Percentiles rank a stretch among this genome's conserved stretches.
Conservation (phyloP, 129 eudicot species). For the carrot (Daucus carota) region DNA sequence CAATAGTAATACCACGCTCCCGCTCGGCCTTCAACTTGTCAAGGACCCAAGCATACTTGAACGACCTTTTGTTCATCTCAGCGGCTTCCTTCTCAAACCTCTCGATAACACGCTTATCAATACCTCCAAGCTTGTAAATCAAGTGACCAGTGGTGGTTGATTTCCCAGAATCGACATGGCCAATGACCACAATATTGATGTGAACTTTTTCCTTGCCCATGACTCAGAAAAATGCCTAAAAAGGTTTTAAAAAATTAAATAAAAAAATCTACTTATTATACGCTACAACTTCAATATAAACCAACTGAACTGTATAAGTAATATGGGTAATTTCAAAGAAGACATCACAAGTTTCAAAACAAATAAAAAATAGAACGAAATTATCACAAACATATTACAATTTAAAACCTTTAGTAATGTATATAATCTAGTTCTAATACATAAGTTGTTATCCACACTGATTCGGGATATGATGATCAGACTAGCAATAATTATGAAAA, state of each 20-base stretch:
- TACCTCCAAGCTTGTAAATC: constrained; percentile 43
- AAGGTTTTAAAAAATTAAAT: too few relatives aligned
- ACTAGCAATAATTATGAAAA: too few relatives aligned
- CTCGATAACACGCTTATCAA: constrained; percentile 40
- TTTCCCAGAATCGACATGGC: constrained; percentile 23
- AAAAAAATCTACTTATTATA: background rate
- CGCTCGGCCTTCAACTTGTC: constrained; percentile 37
- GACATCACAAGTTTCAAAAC: too few relatives aligned
- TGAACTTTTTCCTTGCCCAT: constrained; percentile 22
- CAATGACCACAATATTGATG: constrained; percentile 22
- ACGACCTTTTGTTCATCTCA: constrained; percentile 31
- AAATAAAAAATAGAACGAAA: too few relatives aligned
- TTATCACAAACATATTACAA: too few relatives aligned
- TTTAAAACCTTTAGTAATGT: too few relatives aligned
- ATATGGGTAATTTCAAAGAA: too few relatives aligned
- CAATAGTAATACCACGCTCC: constrained; percentile 36
- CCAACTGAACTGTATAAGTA: background rate
- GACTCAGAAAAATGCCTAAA: background rate
- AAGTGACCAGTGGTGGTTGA: constrained; percentile 35
- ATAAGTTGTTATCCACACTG: too few relatives aligned
- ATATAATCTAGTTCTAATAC: too few relatives aligned
- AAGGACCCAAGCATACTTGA: constrained; percentile 31
- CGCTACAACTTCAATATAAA: background rate
- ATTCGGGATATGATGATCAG: too few relatives aligned
- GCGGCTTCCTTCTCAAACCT: constrained; percentile 44